Evolutionary conservation across 2,329 filamentous ascomycete species (phyloP), one percentile per base, ranked within the genome.

Genomic region (Fusarium gaditjirri): DNA sequence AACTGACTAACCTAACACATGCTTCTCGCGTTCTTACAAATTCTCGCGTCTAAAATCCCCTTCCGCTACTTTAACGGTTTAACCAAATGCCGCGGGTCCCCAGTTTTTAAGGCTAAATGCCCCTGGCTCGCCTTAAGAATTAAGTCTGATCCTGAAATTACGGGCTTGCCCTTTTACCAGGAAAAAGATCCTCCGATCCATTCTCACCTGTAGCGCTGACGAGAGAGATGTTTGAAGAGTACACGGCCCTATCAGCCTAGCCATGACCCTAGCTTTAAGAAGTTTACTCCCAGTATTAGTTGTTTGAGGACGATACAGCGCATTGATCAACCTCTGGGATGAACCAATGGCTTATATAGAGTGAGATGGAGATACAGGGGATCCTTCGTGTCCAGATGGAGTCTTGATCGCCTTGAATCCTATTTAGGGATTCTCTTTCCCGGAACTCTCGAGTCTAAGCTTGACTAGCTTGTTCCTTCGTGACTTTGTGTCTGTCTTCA

Each of bases 71-170:
- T 52, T 8, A 19, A 27, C 39, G 39, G 49, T 13, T 10, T 10
- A 42, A 38, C 23, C 54, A 39, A 57, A 38, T 39, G 14, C n/a
- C 38, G 25, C 5, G 31, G 7, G 54, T 70, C 52, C 52, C 70
- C 70, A 73, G 29, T 60, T 54, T 59, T 70, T 71, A 73, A 70
- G 70, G 46, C 70, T 70, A 47, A 41, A 35, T 31, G 43, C 44
- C 61, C 49, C 70, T 68, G 50, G 50, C 23, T 21, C 43, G 23
- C 57, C 64, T 42, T 50, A 52, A 16, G 41, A 55, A 27, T 35
- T 52, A 39, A 42, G 42, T 38, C 35, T 59, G 53, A 59, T 53
- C 53, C 69, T 70, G 54, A 70, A 65, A 70, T 72, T 73, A 53
- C 33, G 41, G 39, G 17, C 60, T 59, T n/a, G 46, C 46, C 33